Evolutionary conservation across 2,329 filamentous ascomycete species (phyloP).

Genomic region (Phyllosticta capitalensis): DNA sequence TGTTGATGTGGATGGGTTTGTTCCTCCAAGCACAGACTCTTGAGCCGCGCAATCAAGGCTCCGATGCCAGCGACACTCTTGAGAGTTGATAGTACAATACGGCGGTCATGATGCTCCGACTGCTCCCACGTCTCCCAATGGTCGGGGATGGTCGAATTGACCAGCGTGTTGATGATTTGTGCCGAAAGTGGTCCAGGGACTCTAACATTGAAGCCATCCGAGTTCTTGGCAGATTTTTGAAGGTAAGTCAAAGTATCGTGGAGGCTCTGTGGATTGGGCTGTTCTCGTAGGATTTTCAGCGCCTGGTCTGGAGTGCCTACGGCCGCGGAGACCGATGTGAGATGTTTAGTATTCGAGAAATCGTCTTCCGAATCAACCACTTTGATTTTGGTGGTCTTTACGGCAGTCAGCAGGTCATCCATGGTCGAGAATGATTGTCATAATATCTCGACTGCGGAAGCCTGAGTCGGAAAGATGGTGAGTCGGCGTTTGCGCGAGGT

Average conservation of each 20-base stretch:
- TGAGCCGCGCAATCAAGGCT: slow-evolving; percentile 62
- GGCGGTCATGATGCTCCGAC: slow-evolving; percentile 1
- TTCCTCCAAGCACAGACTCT: slow-evolving; percentile 41
- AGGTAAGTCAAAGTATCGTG: slow-evolving; percentile 46
- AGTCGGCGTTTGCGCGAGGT: too few relatives aligned
- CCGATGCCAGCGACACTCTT: slow-evolving; percentile 68
- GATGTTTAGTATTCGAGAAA: background rate
- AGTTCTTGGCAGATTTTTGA: slow-evolving; percentile 14
- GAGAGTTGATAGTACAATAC: slow-evolving; percentile 53
- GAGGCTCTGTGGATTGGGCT: slow-evolving; percentile 53
- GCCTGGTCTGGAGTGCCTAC: slow-evolving; percentile 36
- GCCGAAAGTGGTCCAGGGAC: slow-evolving; percentile 58
- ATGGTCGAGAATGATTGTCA: slow-evolving; percentile 25
- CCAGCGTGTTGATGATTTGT: slow-evolving; percentile 65
- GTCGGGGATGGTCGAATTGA: slow-evolving; percentile 66
- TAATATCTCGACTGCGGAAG: background rate
- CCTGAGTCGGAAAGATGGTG: too few relatives aligned
- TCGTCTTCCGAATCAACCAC: background rate
- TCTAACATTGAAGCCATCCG: slow-evolving; percentile 45
- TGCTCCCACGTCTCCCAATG: slow-evolving; percentile 61
- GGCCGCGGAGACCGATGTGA: background rate
- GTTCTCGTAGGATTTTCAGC: slow-evolving; percentile 49
- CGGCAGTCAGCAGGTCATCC: slow-evolving; percentile 40
- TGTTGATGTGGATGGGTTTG: slow-evolving; percentile 24
- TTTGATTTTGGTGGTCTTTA: slow-evolving; percentile 22